Evolutionary conservation across 192 early-diverging fungal species (phyloP), one percentile per base, ranked within the genome.

Genomic region (Chytriomyces sp.): DNA sequence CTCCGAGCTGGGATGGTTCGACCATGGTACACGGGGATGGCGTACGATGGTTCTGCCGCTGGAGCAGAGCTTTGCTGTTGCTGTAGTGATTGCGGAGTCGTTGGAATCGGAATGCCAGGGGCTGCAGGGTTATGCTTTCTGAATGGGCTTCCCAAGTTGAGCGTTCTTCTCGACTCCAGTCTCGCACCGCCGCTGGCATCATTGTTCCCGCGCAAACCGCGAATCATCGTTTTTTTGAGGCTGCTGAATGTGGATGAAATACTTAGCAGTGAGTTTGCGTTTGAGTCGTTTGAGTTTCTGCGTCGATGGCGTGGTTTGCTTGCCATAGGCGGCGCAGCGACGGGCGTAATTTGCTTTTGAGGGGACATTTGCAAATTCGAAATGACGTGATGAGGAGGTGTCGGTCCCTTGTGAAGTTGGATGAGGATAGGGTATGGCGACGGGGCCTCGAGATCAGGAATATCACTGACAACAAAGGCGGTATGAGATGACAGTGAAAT

Each of bases 371-470:
- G 68, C 6, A 70, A 36, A 3, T 6, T 12, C 12, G 54, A 59
- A 10, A 70, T 5, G n/a, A 44, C 30, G 6, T 7, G 17, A 19
- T 70, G 28, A 14, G 68, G 68, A 32, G 68, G 68, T 58, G 68
- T 54, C 41, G 53, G 56, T 10, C 68, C 68, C 28, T 70, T 70
- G 68, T 70, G 68, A 32, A 70, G 36, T 31, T 70, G 68, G 25
- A 70, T 70, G 37, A 70, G 56, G 36, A 70, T 70, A 2, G 68
- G 68, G 56, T 70, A 70, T n/a, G 68, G 68, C 10, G 68, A 59
- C 10, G 68, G 68, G 19, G 68, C 56, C 10, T 70, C 68, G 49
- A 70, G 34, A 1, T 39, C 25, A 31, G 68, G 68, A 59, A 59
- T 70, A 31, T 70, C 68, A 33, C 68, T 70, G 36, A 2, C 38